Conservation (phyloP, 768 basidiomycete species). For the Mycena capillaripes region DNA sequence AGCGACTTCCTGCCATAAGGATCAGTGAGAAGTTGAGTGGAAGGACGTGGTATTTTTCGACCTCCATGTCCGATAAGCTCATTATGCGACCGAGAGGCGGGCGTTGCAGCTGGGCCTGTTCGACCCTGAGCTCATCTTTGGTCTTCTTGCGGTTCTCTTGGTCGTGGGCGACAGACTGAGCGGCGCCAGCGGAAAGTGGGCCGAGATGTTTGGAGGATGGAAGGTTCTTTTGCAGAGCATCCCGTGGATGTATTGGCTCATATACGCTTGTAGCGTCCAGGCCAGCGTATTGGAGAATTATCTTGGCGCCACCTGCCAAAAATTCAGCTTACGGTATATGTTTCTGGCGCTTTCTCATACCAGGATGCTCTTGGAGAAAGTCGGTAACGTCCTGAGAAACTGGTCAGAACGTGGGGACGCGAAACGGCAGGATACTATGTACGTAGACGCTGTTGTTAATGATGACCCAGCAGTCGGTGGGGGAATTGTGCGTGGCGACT, state of each 20-base stretch:
- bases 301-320: slow-evolving; percentile 80
- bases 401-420: neutral
- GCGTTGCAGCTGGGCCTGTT: slow-evolving; percentile 68
- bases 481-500: slow-evolving; percentile 68
- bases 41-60: slow-evolving; percentile 41
- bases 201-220: slow-evolving; percentile 82
- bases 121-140: slow-evolving; percentile 78
- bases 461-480: slow-evolving; percentile 83
- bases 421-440: neutral
- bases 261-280: slow-evolving; percentile 85
- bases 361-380: slow-evolving; percentile 67
- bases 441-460: slow-evolving; percentile 82
- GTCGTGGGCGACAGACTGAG: slow-evolving; percentile 51
- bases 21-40: slow-evolving; percentile 6
- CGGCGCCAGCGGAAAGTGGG: slow-evolving; percentile 63
- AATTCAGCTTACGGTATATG: too few species aligned
- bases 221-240: slow-evolving; percentile 81
- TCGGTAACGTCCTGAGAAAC: slow-evolving; percentile 75
- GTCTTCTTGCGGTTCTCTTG: slow-evolving; percentile 64
- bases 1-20: slow-evolving; percentile 70
- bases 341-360: too few species aligned
- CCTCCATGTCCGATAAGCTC: slow-evolving; percentile 88
- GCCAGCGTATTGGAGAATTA: slow-evolving; percentile 89
- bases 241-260: slow-evolving; percentile 88
- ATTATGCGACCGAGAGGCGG: slow-evolving; percentile 81